Percentiles rank a stretch among this genome's conserved stretches.
These are phyloP conservation scores for Nidularia pulvinata DNA, from an alignment of 768 basidiomycete genomes.

Conservation along the genomic window DNA sequence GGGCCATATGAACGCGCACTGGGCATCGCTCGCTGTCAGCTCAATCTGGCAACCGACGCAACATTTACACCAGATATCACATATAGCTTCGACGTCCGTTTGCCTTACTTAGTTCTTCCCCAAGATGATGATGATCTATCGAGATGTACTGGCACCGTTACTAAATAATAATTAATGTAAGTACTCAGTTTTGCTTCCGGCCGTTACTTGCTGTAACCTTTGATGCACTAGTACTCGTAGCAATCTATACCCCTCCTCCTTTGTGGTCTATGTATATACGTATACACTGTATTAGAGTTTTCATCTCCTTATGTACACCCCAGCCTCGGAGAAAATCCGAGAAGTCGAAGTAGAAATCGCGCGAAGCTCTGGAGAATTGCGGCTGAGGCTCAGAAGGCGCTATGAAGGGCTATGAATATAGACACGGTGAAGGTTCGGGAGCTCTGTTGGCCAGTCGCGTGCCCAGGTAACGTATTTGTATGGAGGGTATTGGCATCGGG, in stretches of 20 bases:
- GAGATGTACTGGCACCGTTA: too few species aligned
- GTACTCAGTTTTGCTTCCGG: neutral
- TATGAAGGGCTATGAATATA: neutral
- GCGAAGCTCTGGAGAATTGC: slow-evolving; percentile 4
- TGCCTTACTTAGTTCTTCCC: too few species aligned
- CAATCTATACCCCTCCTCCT: too few species aligned
- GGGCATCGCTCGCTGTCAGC: too few species aligned
- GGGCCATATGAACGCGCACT: too few species aligned
- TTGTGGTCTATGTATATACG: neutral
- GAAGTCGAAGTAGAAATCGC: slow-evolving; percentile 2
- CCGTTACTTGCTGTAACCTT: neutral
- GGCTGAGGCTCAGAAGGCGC: neutral
- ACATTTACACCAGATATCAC: too few species aligned
- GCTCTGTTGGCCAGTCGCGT: neutral
- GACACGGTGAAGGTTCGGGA: neutral
- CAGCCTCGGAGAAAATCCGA: slow-evolving; percentile 3
- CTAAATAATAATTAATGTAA: too few species aligned
- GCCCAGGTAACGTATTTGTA: neutral
- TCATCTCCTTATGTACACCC: neutral
- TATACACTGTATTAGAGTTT: neutral
- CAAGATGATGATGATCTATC: too few species aligned
- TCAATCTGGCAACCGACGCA: too few species aligned
- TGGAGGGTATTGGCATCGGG: neutral
- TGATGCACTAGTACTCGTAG: too few species aligned
- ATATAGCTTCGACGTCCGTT: too few species aligned